Percentiles rank a stretch among this genome's conserved stretches.
Evolutionary conservation across 208 protist species (phyloP).

Genomic region (Trypanosoma platydactyli): DNA sequence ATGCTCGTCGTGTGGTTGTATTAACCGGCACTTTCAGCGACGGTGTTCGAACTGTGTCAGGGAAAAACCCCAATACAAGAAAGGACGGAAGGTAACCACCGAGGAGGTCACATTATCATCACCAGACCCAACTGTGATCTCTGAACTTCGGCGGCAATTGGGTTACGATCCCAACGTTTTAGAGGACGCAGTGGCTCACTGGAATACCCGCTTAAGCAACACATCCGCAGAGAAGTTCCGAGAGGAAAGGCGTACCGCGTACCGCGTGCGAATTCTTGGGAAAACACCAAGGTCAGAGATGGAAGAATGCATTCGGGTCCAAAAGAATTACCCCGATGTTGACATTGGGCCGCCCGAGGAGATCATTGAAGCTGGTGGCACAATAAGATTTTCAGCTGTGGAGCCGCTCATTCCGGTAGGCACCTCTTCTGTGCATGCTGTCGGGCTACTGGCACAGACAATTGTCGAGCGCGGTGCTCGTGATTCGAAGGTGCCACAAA

Average conservation of each 20-base stretch:
- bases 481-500: slow-evolving; percentile 49
- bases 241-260: slow-evolving; percentile 74
- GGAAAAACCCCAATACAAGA: slow-evolving; percentile 92
- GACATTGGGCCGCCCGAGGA: slow-evolving; percentile 55
- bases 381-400: slow-evolving; percentile 36
- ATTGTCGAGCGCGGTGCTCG: slow-evolving; percentile 83
- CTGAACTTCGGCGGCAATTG: slow-evolving; percentile 74
- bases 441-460: slow-evolving; percentile 68
- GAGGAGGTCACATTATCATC: slow-evolving; percentile 74
- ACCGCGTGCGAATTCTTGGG: slow-evolving; percentile 74
- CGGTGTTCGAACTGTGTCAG: slow-evolving; percentile 88
- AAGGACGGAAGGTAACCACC: slow-evolving; percentile 39
- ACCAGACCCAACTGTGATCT: slow-evolving; percentile 61
- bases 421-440: slow-evolving; percentile 47
- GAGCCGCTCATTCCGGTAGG: slow-evolving; percentile 60
- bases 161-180: slow-evolving; percentile 81
- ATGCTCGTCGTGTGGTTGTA: slow-evolving; percentile 83
- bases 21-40: slow-evolving; percentile 91
- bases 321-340: slow-evolving; percentile 81
- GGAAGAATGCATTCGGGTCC: slow-evolving; percentile 59
- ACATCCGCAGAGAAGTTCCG: slow-evolving; percentile 53
- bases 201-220: slow-evolving; percentile 54
- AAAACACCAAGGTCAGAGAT: slow-evolving; percentile 42
- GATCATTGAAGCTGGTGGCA: slow-evolving; percentile 19
- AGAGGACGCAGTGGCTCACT: slow-evolving; percentile 72